Percentiles rank a stretch among this genome's conserved stretches.
Conservation (phyloP, 495 filamentous ascomycete species). For the Penicillium macrosclerotiorum region DNA sequence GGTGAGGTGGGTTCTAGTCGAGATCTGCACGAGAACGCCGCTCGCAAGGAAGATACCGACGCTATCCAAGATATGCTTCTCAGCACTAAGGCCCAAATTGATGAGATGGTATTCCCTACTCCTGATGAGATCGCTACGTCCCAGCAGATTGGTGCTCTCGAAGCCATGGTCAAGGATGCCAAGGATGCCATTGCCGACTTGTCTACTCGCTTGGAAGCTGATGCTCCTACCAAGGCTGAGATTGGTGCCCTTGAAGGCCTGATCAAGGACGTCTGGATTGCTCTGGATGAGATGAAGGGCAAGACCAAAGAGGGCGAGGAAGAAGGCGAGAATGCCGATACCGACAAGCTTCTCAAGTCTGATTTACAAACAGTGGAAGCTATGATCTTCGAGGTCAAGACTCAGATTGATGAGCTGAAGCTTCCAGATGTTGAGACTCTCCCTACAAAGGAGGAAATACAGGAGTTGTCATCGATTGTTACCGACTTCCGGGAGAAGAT, state of each 20-base stretch:
- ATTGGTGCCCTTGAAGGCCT: constrained; percentile 71
- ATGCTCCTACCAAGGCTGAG: constrained; percentile 71
- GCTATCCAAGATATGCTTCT: constrained; percentile 85
- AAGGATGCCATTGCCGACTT: constrained; percentile 66
- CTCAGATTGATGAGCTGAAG: constrained; percentile 66
- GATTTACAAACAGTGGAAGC: constrained; percentile 77
- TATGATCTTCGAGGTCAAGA: constrained; percentile 76
- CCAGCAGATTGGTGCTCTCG: constrained; percentile 72
- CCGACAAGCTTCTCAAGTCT: constrained; percentile 69
- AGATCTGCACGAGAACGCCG: constrained; percentile 36
- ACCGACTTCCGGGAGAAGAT: constrained; percentile 68
- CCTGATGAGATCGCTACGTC: constrained; percentile 61
- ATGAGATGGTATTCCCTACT: constrained; percentile 68
- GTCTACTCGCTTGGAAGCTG: constrained; percentile 54
- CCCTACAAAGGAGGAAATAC: constrained; percentile 58
- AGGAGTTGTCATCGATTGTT: constrained; percentile 65
- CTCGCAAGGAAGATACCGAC: constrained; percentile 72
- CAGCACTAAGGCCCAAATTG: constrained; percentile 79
- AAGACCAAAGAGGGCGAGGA: constrained; percentile 42
- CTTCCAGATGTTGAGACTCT: constrained; percentile 64
- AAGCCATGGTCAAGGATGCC: constrained; percentile 66
- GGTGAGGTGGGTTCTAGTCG: constrained; percentile 38
- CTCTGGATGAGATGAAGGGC: constrained; percentile 75
- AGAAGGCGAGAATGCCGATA: constrained; percentile 59
- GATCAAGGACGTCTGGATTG: constrained; percentile 68